Base-by-base conservation (phyloP, 176 grass and related monocot species). In the Cenchrus fungigraminus region DNA sequence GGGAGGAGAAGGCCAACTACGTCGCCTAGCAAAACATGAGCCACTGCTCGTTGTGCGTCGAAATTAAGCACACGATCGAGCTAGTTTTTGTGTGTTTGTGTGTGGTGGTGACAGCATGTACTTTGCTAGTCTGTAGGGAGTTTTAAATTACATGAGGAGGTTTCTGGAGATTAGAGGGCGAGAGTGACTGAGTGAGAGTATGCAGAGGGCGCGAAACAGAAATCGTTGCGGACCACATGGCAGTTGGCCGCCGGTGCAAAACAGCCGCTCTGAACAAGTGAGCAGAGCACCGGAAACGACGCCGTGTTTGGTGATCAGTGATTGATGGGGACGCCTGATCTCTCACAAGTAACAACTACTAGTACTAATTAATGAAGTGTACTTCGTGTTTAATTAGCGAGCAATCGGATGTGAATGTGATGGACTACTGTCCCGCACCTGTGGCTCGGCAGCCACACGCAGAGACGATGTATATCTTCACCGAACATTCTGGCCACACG, bases 1-100 rank as follows among this genome's bases (percentile, higher is more conserved):
- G 85, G 54, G 22, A 77, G 47, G 54, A 92, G 75, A 85, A 90
- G 82, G 65, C 60, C 56, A 84, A 64, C 50, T 79, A 62, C 15
- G 56, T 86, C 10, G 88, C 86, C 6, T 78, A 78, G 55, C 40
- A 16, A 14, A 52, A 15, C 14, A 53, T 40, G 37, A 40, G 37
- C 4, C 37, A 4, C 37, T 40, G 37, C 37, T 40, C 37, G 37
- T 46, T 46, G 45, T 46, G 45, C 45, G 6, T 6, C 45, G 45
- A 9, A 46, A 32, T 32, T 32, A 32, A 46, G 45, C 45, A 46
- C 45, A 46, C 45, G 6, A 32, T 32, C 44, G 45, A 46, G 45
- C 45, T 46, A 8, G 6, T 46, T 46, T 46, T 46, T 46, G 6
- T 46, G 37, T 40, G 2, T 4, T 0, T 4, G 37, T 40, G 37